Base-by-base conservation (phyloP, 2,329 filamentous ascomycete genomes). In the Sporothrix inflata region DNA sequence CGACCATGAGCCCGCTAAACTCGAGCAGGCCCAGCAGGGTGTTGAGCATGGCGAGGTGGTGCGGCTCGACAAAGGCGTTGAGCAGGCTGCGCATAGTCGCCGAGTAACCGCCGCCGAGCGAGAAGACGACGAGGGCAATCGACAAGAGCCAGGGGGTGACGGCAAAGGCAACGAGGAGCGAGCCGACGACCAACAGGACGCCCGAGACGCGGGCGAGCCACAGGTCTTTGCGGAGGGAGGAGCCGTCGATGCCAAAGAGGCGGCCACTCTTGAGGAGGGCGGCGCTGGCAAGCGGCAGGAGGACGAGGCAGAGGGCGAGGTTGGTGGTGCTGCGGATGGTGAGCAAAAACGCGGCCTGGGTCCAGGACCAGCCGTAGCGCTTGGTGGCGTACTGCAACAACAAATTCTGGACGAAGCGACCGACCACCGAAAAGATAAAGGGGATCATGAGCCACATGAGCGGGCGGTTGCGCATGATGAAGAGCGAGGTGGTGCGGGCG, bases 21-120 rank as follows among this genome's bases (percentile, higher is more conserved):
- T 89, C 86, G 42, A 86, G 76, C 30, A 88, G 80, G 2, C 83
- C 82, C 11, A 89, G 80, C 4, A 86, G 79, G 4, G 84, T 85
- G 76, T 88, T 89, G 30, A 88, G 79, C 0, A 84, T 84, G 27
- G 85, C 87, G 14, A 88, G 81, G 4, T 87, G 84, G 72, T 87
- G 83, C 27, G 84, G 81, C 74, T 87, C 85, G 14, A 89, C 85
- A 12, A 89, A 76, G 11, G 83, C 82, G 60, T 85, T 88, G n/a
- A 88, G 77, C 7, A 89, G 78, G 3, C 84, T 85, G 45, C 87
- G 82, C 21, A 85, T 77, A 1, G 87, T 76, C 0, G 83, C 75
- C 0, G 76, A 69, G 61, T 84, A 82, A 6, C 86, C 86, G 16
- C 76, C 75, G 0, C 87, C 86, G 0, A 86, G 73, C 4, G 83